Base-by-base conservation (phyloP, 2,329 filamentous ascomycete genomes). In the Anisogramma anomala region DNA sequence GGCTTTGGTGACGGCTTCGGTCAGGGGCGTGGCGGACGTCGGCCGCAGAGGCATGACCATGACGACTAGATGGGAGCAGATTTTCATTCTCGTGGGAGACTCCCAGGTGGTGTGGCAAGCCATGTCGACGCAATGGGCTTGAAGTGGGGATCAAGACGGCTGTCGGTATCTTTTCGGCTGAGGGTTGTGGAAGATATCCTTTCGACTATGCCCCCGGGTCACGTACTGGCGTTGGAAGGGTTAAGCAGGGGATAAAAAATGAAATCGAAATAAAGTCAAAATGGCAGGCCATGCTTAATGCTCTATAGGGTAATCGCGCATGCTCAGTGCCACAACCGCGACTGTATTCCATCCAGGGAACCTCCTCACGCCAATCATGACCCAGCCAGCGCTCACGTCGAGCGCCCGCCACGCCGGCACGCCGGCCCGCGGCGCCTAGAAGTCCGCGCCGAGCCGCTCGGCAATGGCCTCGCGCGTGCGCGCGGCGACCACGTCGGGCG, bases 401-500 rank as follows among this genome's bases (percentile, higher is more conserved):
- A 41, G 26, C 11, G 22, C 27, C 32, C 25, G 20, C 32, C 17
- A 30, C 9, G 10, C 27, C 32, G 3, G 4, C 13, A 4, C 13
- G 14, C 15, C 19, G 6, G 3, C n/a, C 11, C 10, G 3, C 6
- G 23, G 30, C 31, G n/a, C 27, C 50, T 56, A 67, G 36, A 70
- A 60, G 20, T 58, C 53, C 42, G 63, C 55, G 27, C 72, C 70
- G 33, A 80, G 57, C 43, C 63, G 64, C 53, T 66, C 60, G 34
- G 56, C 58, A 35, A 81, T 60, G 53, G 65, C 63, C 54, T 62
- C 61, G 55, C 66, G 61, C 1, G 75, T 79, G 39, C 63, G 66
- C 49, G 58, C 57, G 54, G 72, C 77, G 36, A 81, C 77, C 20
- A 58, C 71, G 20, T 84, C 78, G 2, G 84, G 79, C 6, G 64